Conservation (phyloP, 345 rosid genomes). For the Pistacia integerrima region DNA sequence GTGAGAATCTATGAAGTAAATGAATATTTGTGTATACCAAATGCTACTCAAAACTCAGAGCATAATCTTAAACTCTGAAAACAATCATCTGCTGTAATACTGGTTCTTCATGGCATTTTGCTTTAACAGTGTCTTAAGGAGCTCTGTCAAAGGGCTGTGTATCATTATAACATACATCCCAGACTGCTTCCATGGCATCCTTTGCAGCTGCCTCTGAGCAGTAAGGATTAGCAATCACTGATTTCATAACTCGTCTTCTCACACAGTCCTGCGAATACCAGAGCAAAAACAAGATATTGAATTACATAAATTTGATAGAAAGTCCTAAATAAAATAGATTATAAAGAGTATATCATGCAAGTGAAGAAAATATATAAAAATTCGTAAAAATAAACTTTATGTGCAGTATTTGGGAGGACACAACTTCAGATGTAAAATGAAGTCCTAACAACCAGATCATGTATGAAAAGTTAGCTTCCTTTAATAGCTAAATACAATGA, state of each 20-base stretch:
- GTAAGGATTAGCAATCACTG: slow-evolving; percentile 64
- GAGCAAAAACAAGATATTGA: not conserved
- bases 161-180: slow-evolving; percentile 97
- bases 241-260: slow-evolving; percentile 82
- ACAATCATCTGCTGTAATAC: not conserved
- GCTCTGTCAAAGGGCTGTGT: slow-evolving; percentile 94
- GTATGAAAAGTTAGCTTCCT: not conserved
- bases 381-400: not conserved
- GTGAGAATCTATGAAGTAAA: slow-evolving; percentile 4
- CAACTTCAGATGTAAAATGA: not conserved
- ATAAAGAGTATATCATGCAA: not conserved
- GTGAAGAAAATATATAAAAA: not conserved
- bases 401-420: no score
- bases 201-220: slow-evolving; percentile 80
- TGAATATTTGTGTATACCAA: not conserved
- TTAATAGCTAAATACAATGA: not conserved
- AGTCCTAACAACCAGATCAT: not conserved
- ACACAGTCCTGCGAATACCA: slow-evolving; percentile 72
- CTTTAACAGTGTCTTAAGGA: slow-evolving; percentile 48
- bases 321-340: not conserved
- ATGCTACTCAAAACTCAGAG: not conserved
- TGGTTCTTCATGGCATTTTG: not conserved
- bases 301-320: slow-evolving; percentile 3
- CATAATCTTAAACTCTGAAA: not conserved
- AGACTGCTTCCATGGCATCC: slow-evolving; percentile 89